phyloP scores from a whole-genome alignment of 768 basidiomycete species.

The Boletus rubescentipes region DNA sequence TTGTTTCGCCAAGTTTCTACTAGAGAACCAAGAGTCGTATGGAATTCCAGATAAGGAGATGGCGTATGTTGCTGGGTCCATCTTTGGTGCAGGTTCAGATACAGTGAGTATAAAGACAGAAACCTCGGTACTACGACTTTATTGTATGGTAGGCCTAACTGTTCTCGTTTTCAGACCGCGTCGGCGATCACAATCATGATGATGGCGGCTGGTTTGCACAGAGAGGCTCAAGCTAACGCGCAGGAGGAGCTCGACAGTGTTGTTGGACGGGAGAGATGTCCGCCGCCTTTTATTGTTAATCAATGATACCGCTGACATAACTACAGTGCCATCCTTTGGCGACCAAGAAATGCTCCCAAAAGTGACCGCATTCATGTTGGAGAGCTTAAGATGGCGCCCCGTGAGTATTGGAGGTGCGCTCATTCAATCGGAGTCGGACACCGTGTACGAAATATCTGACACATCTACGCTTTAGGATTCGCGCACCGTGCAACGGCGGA shows the following conservation, averaged over 20 bases:
- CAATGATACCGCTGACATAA: too few species aligned
- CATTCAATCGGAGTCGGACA: not conserved
- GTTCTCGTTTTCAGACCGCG: too few species aligned
- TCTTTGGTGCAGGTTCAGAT: slow-evolving; percentile 45
- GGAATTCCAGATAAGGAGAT: slow-evolving; percentile 35
- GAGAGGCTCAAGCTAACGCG: too few species aligned
- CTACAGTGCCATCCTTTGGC: slow-evolving; percentile 36
- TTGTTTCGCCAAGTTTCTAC: slow-evolving; percentile 37
- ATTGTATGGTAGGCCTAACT: too few species aligned
- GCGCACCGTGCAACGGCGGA: slow-evolving; percentile 62
- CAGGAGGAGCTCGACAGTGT: slow-evolving; percentile 53
- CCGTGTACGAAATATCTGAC: not conserved
- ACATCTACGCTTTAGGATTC: slow-evolving; percentile 47
- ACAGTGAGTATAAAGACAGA: slow-evolving; percentile 35
- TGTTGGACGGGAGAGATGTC: slow-evolving; percentile 40
- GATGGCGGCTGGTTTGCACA: slow-evolving; percentile 53
- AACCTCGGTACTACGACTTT: too few species aligned
- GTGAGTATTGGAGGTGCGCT: slow-evolving; percentile 28
- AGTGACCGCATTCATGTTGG: slow-evolving; percentile 37
- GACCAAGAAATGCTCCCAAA: slow-evolving; percentile 36
- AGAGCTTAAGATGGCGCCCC: slow-evolving; percentile 39
- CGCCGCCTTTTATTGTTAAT: too few species aligned
- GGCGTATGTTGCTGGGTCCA: slow-evolving; percentile 40
- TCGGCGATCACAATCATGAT: slow-evolving; percentile 54
- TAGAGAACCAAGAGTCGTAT: slow-evolving; percentile 36